These are phyloP conservation scores for Dothideomycetidae sp. DNA, from an alignment of 2,329 filamentous ascomycete genomes.

Conservation along the genomic window DNA sequence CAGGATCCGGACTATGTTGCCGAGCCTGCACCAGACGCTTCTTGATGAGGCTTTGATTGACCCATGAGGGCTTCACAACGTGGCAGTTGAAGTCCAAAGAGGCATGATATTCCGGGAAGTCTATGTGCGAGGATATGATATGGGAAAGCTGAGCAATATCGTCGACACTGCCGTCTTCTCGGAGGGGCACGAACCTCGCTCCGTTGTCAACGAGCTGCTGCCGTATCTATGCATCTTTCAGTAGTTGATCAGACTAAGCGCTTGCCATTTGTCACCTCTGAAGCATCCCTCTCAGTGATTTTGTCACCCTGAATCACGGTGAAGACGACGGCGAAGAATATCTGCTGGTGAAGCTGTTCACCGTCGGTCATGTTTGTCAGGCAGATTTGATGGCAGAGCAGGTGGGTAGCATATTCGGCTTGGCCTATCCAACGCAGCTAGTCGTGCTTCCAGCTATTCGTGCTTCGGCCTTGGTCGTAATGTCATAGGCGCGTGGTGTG, in stretches of 20 bases:
- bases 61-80: conserved; percentile 72
- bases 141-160: conserved; percentile 41
- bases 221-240: conserved; percentile 29
- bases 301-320: conserved; percentile 29
- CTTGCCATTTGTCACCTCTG: too few relatives aligned
- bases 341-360: neutral
- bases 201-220: conserved; percentile 34
- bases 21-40: conserved; percentile 62
- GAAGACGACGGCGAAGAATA: conserved; percentile 29
- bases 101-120: conserved; percentile 75
- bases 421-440: too few relatives aligned
- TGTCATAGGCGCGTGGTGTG: too few relatives aligned
- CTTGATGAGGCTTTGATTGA: conserved; percentile 54
- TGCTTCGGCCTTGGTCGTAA: too few relatives aligned
- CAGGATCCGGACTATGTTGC: conserved; percentile 79
- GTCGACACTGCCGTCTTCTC: conserved; percentile 27
- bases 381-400: too few relatives aligned
- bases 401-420: too few relatives aligned
- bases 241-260: too few relatives aligned
- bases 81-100: conserved; percentile 66
- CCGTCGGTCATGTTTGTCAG: conserved; percentile 5
- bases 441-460: too few relatives aligned
- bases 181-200: conserved; percentile 31
- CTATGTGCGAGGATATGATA: conserved; percentile 62
- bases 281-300: conserved; percentile 17